Percentiles rank a stretch among this genome's conserved stretches.
Conservation (phyloP, 192 early-diverging fungal genomes). For the Pilaira anomala region DNA sequence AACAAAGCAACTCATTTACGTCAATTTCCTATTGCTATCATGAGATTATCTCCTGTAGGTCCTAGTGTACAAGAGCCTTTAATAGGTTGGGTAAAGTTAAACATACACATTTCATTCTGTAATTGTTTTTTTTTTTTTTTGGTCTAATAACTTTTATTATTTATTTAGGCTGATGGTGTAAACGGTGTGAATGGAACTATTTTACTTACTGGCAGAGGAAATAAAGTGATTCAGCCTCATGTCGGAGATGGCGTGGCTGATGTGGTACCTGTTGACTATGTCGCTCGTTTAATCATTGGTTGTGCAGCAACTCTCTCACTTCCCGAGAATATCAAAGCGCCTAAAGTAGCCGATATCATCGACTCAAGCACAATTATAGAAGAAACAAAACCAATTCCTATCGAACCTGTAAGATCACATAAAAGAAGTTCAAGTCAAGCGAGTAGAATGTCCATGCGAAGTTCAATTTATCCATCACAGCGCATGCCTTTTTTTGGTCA, state of each 20-base stretch:
- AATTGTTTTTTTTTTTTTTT: background rate
- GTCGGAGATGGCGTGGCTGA: conserved; percentile 30
- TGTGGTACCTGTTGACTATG: conserved; percentile 36
- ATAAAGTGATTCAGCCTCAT: conserved; percentile 24
- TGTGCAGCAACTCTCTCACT: conserved; percentile 17
- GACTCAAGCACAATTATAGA: background rate
- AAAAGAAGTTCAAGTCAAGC: conserved; percentile 4
- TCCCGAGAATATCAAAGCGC: background rate
- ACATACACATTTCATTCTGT: too few species aligned
- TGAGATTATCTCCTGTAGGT: conserved; percentile 28
- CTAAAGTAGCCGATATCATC: background rate
- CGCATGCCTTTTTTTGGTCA: background rate
- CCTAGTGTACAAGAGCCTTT: conserved; percentile 32
- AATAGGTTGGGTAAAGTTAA: conserved; percentile 33
- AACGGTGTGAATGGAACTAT: conserved; percentile 29
- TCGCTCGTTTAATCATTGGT: conserved; percentile 29
- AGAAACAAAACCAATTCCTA: background rate
- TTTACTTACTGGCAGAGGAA: conserved; percentile 32
- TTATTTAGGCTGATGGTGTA: conserved; percentile 34
- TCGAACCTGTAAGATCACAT: background rate
- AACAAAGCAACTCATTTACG: conserved; percentile 21
- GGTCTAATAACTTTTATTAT: too few species aligned
- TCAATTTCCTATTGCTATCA: conserved; percentile 32
- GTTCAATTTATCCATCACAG: background rate
- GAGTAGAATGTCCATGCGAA: conserved; percentile 13